Evolutionary conservation across 805 yeast genomes (phyloP).

Genomic region (Myxozyma kluyveri): DNA sequence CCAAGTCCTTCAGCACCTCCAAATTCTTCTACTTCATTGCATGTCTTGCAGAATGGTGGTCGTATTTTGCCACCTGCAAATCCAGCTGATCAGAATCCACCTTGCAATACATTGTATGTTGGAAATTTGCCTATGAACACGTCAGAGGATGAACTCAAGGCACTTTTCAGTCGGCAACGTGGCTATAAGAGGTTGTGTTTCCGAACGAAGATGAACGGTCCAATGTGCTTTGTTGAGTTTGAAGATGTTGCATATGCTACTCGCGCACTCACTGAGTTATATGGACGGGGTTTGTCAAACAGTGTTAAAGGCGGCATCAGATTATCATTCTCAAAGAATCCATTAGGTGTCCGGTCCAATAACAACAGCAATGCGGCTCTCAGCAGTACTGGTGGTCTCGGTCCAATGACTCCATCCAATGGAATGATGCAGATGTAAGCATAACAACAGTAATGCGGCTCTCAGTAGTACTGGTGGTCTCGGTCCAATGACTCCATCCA

Average conservation of each 20-base stretch:
- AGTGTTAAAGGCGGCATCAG: slow-evolving; percentile 92
- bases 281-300: slow-evolving; percentile 88
- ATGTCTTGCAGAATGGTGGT: slow-evolving; percentile 42
- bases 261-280: slow-evolving; percentile 86
- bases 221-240: slow-evolving; percentile 99
- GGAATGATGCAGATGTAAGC: not conserved
- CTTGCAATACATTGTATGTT: slow-evolving; percentile 94
- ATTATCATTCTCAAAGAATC: slow-evolving; percentile 90
- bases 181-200: slow-evolving; percentile 93
- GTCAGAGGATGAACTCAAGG: slow-evolving; percentile 85
- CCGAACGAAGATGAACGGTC: slow-evolving; percentile 83
- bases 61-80: slow-evolving; percentile 60
- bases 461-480: not conserved
- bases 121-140: slow-evolving; percentile 98
- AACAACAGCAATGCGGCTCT: slow-evolving; percentile 34
- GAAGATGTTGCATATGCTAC: slow-evolving; percentile 95
- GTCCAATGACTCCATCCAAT: not conserved
- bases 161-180: slow-evolving; percentile 79
- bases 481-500: not conserved
- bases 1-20: not conserved
- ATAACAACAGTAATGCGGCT: slow-evolving; percentile 36
- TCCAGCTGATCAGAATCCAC: slow-evolving; percentile 99
- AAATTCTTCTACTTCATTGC: slow-evolving; percentile 32
- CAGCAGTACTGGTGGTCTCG: not conserved
- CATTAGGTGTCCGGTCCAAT: slow-evolving; percentile 89